These are phyloP conservation scores for Nicotiana undulata DNA, from an alignment of 257 asterid species.

Conservation along the genomic window DNA sequence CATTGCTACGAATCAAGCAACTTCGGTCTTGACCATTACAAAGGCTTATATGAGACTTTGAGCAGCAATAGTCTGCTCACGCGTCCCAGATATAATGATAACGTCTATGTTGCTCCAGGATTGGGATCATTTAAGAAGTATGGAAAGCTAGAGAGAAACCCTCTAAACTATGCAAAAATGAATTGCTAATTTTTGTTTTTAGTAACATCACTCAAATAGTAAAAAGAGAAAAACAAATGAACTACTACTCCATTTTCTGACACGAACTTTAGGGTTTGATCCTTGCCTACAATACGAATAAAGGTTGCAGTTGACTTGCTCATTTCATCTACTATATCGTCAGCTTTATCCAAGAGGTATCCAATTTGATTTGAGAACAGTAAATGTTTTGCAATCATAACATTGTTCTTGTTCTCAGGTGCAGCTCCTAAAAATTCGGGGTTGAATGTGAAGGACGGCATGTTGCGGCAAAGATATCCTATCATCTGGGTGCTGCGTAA, in stretches of 20 bases:
- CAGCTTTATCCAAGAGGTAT: slow-evolving; percentile 92
- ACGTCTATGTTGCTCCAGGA: too few species aligned
- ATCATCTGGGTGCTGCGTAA: slow-evolving; percentile 75
- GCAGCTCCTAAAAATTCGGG: slow-evolving; percentile 68
- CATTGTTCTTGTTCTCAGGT: slow-evolving; percentile 67
- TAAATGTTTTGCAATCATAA: slow-evolving; percentile 63
- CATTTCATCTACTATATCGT: slow-evolving; percentile 87
- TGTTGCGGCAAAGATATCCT: slow-evolving; percentile 72
- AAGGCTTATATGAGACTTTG: too few species aligned
- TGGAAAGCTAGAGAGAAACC: neutral
- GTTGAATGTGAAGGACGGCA: slow-evolving; percentile 77
- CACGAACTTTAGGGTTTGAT: slow-evolving; percentile 70
- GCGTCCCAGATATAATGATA: too few species aligned
- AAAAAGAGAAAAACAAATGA: slow-evolving; percentile 40
- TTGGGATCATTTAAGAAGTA: too few species aligned
- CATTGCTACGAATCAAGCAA: too few species aligned
- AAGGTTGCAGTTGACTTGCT: slow-evolving; percentile 85
- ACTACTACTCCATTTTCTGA: slow-evolving; percentile 82
- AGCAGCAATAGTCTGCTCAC: too few species aligned
- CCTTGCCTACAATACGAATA: slow-evolving; percentile 84
- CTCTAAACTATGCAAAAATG: neutral
- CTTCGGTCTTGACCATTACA: too few species aligned
- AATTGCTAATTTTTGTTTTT: neutral
- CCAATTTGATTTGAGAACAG: slow-evolving; percentile 88
- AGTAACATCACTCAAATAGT: neutral